Evolutionary conservation across 1,284 basidiomycete genomes (phyloP).

Genomic region (Coniophora puteana): DNA sequence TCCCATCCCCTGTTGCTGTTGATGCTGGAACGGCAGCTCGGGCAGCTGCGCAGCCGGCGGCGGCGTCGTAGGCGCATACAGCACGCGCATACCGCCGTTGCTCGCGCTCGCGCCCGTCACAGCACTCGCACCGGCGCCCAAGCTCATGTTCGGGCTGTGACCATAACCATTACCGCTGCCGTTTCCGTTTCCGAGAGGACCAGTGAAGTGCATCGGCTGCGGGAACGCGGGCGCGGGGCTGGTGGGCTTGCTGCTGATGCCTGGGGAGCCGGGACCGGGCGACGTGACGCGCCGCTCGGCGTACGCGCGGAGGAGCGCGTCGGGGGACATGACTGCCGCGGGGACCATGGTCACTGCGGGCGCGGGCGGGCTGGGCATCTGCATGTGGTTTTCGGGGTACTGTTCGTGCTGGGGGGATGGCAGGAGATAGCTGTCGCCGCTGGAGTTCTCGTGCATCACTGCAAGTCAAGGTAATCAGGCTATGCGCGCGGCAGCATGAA

Average conservation of each 20-base stretch:
- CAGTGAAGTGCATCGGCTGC: no score
- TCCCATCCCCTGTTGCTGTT: no score
- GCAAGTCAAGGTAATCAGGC: constrained; percentile 8
- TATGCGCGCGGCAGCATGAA: not conserved
- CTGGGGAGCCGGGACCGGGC: constrained; percentile 27
- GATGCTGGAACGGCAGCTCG: no score
- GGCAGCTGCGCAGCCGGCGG: constrained; percentile 5
- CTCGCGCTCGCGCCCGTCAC: constrained; percentile 19
- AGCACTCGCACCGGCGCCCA: constrained; percentile 28
- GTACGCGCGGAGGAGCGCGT: constrained; percentile 73
- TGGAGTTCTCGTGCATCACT: constrained; percentile 54
- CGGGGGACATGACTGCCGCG: constrained; percentile 55
- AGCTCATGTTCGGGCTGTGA: no score
- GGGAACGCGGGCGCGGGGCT: constrained; percentile 31
- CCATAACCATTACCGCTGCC: no score
- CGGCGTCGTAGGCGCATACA: constrained; percentile 21
- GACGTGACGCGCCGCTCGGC: constrained; percentile 49
- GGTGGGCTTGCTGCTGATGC: constrained; percentile 31
- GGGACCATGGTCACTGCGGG: constrained; percentile 45
- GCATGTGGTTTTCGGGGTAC: constrained; percentile 20
- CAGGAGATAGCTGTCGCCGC: constrained; percentile 41
- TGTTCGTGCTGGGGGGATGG: constrained; percentile 19
- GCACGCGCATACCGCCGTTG: constrained; percentile 26
- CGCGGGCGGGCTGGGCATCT: constrained; percentile 27
- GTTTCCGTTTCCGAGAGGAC: no score